Base-by-base conservation (phyloP, 352 stramenopile genomes). In the Phytopythium chamaehyphon region DNA sequence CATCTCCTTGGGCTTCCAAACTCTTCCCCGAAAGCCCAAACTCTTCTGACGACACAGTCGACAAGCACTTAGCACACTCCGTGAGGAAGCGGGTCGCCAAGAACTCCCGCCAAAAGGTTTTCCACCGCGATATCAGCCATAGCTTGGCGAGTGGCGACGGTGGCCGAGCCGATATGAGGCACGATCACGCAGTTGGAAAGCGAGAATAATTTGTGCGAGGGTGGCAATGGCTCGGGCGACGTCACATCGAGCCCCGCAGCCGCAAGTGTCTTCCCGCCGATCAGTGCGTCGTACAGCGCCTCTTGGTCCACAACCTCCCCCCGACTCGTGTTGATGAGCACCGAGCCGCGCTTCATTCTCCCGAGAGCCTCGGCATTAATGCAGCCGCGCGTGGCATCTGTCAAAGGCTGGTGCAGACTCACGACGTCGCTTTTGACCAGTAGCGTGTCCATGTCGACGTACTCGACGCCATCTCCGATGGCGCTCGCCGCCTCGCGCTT, bases 281-380 rank as follows among this genome's bases (percentile, higher is more conserved):
- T 38, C 1, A 93, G 62, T 5, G 75, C 79, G 2, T 73, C 18
- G 18, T 73, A 48, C 3, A 93, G 70, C 24, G 82, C 80, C 23
- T 90, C 76, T 53, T 96, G 90, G 58, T 97, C 84, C 35, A 98
- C 79, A 43, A 97, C 74, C 22, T 93, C 88, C 37, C 92, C 92
- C 38, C 92, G 75, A 36, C 86, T 86, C 54, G 93, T 97, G 63
- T 98, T 98, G 37, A 98, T 83, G 37, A 98, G 70, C 47, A 96
- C 83, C n/a, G 88, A 84, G 28, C 66, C 68, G 11, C 67, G 48
- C 57, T 95, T 91, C 82, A 98, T 95, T n/a, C 78, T 45, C 9
- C 66, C 57, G 22, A 98, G 76, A 21, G 81, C 69, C 3, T 79
- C 76, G 2, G 76, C 66, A 33, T 85, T 79, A 33, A 98, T 90